phyloP scores from a whole-genome alignment of 2,329 filamentous ascomycete species.

The Dichotomopilus funicola region DNA sequence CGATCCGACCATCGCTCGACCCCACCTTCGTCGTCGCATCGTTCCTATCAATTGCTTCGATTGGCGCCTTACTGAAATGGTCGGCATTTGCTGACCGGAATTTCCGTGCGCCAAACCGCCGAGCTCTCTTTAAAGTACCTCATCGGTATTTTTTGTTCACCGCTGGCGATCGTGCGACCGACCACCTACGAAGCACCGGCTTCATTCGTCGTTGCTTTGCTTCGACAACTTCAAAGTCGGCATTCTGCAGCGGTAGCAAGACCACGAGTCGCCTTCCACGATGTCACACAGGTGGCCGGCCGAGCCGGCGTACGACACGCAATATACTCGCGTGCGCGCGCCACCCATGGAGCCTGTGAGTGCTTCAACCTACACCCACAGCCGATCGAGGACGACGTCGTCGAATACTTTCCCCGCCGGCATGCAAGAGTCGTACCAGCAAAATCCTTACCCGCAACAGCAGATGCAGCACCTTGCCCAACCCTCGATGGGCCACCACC shows the following conservation, averaged over 20 bases:
- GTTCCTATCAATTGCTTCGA: background rate
- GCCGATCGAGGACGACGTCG: conserved; percentile 50
- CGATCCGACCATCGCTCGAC: background rate
- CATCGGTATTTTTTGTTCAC: too few relatives aligned
- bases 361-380: conserved; percentile 43
- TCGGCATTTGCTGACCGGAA: background rate
- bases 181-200: background rate
- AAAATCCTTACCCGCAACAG: conserved; percentile 26
- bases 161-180: background rate
- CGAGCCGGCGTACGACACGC: conserved; percentile 29
- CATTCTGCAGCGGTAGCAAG: background rate
- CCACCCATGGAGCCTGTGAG: conserved; percentile 23
- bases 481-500: conserved; percentile 37
- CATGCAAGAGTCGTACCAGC: conserved; percentile 10
- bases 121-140: too few relatives aligned
- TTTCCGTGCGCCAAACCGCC: background rate
- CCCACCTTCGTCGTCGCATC: background rate
- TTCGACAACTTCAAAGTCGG: background rate
- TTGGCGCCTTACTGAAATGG: background rate
- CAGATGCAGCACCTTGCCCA: conserved; percentile 25
- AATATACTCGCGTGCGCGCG: conserved; percentile 27
- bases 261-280: background rate
- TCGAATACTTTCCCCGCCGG: conserved; percentile 44
- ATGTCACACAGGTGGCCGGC: conserved; percentile 17
- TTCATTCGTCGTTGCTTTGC: background rate